Conservation (phyloP, 2,329 filamentous ascomycete genomes). For the Sporothrix brasiliensis region DNA sequence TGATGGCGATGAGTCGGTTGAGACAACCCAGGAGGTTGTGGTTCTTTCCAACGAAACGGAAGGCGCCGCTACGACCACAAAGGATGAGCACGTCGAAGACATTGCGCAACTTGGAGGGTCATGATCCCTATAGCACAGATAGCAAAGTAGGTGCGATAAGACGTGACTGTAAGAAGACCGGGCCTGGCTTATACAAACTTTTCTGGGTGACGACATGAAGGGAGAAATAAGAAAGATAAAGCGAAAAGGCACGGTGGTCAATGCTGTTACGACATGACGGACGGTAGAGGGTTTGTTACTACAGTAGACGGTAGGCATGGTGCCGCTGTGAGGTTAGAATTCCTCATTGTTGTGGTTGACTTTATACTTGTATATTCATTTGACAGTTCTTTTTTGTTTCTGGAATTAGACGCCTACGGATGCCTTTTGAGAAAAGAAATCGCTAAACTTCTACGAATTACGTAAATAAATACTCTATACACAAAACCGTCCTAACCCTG, state of each 20-base stretch:
- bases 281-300: too few species aligned
- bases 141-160: not conserved
- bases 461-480: too few species aligned
- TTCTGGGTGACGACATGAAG: not conserved
- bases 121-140: slow-evolving; percentile 18
- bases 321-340: not conserved
- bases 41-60: slow-evolving; percentile 32
- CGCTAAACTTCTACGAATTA: too few species aligned
- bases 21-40: slow-evolving; percentile 34
- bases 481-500: too few species aligned
- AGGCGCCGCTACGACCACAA: not conserved
- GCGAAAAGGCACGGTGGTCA: not conserved
- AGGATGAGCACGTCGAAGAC: not conserved
- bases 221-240: not conserved
- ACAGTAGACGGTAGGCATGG: not conserved
- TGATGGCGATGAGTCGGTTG: slow-evolving; percentile 43
- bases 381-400: not conserved
- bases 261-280: too few species aligned
- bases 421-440: not conserved
- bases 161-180: not conserved
- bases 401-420: too few species aligned
- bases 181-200: not conserved
- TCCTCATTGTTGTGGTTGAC: not conserved
- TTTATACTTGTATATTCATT: not conserved
- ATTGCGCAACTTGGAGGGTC: not conserved